A percentile compares a stretch with the other conserved stretches of the same genome.
phyloP scores from a whole-genome alignment of 1,139 yeast species.

The Debaryomyces coudertii region DNA sequence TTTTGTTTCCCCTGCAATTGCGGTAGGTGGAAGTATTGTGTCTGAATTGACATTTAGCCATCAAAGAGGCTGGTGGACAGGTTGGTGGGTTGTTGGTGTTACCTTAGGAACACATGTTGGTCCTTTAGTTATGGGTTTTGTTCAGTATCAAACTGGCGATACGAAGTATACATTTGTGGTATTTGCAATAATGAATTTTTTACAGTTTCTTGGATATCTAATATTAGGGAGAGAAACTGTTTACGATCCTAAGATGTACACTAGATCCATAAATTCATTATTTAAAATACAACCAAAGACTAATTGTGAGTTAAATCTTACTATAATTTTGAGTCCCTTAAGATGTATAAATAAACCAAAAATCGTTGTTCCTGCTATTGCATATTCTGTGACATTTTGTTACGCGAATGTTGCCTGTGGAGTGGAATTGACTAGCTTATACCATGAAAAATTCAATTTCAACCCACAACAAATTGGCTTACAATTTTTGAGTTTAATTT shows the following conservation, averaged over 20 bases:
- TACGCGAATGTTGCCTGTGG: slow-evolving; percentile 25
- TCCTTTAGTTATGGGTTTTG: slow-evolving; percentile 27
- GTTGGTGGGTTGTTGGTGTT: slow-evolving; percentile 24
- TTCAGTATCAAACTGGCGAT: slow-evolving; percentile 18
- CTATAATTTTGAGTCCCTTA: slow-evolving; percentile 17
- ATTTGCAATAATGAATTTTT: slow-evolving; percentile 20
- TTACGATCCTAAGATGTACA: slow-evolving; percentile 12
- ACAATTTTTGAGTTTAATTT: slow-evolving; percentile 22
- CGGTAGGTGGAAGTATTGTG: slow-evolving; percentile 25
- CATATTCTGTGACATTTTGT: slow-evolving; percentile 21
- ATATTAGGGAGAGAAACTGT: slow-evolving; percentile 24
- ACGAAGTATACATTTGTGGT: slow-evolving; percentile 20
- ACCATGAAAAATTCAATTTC: slow-evolving; percentile 19
- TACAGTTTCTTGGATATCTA: slow-evolving; percentile 20
- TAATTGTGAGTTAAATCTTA: slow-evolving; percentile 10
- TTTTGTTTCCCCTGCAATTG: slow-evolving; percentile 23
- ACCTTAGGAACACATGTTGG: slow-evolving; percentile 26
- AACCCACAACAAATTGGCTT: slow-evolving; percentile 25
- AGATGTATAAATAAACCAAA: slow-evolving; percentile 15
- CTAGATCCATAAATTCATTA: background rate
- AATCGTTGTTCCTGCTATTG: slow-evolving; percentile 20
- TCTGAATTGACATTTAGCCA: slow-evolving; percentile 23
- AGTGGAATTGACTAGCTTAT: slow-evolving; percentile 23
- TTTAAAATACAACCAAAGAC: slow-evolving; percentile 11
- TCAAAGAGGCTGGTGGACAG: slow-evolving; percentile 26